Conservation (phyloP, 2,329 filamentous ascomycete species). For the Alternaria triticina region DNA sequence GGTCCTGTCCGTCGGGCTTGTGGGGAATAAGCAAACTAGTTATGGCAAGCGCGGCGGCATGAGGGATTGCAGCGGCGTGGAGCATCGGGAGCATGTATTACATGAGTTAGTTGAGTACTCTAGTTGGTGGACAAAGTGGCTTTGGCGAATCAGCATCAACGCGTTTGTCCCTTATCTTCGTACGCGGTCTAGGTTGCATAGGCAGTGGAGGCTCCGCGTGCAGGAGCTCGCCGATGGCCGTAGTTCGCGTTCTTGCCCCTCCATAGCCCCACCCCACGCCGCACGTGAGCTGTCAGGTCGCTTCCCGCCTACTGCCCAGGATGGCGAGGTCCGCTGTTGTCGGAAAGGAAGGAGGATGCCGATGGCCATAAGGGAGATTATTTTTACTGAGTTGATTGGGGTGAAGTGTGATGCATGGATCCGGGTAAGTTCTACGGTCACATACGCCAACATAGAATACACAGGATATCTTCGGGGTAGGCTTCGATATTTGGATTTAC, state of each 20-base stretch:
- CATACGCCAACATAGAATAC: too few species aligned
- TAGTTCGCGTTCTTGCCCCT: constrained; percentile 16
- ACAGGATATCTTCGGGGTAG: too few species aligned
- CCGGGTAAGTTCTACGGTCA: too few species aligned
- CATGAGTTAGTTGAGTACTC: neutral
- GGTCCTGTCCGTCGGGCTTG: constrained; percentile 1
- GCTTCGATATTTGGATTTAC: too few species aligned
- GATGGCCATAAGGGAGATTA: too few species aligned
- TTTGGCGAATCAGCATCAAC: constrained; percentile 21
- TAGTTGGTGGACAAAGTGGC: neutral
- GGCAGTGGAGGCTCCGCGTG: constrained; percentile 17
- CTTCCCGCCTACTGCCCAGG: neutral
- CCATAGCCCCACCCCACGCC: constrained; percentile 9
- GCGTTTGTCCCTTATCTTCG: constrained; percentile 23
- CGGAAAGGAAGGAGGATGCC: too few species aligned
- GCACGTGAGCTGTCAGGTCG: constrained; percentile 9
- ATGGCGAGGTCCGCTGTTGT: constrained; percentile 7
- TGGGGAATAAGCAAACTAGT: constrained; percentile 24
- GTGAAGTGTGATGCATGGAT: too few species aligned
- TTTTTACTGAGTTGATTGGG: too few species aligned
- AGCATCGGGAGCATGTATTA: constrained; percentile 4
- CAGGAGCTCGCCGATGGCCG: constrained; percentile 40
- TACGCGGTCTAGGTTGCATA: constrained; percentile 6
- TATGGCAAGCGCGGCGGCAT: constrained; percentile 5
- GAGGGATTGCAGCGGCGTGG: neutral